Evolutionary conservation across 208 protist species (phyloP).

Genomic region (Trypanosoma scelopori): DNA sequence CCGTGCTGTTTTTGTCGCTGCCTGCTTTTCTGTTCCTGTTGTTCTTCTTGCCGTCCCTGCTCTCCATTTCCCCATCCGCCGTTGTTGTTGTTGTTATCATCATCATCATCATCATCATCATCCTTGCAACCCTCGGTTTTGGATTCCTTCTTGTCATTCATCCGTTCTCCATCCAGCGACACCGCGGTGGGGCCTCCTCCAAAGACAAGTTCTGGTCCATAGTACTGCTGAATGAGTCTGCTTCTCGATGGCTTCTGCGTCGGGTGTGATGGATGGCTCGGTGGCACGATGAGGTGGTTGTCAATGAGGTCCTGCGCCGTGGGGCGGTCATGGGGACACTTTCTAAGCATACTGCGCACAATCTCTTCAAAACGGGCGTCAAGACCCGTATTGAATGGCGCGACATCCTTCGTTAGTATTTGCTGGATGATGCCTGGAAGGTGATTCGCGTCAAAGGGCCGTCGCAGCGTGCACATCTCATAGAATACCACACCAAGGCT

Average conservation of each 20-base stretch:
- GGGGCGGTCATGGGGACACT: conserved; percentile 63
- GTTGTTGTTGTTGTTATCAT: too few relatives aligned
- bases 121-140: too few relatives aligned
- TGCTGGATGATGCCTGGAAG: conserved; percentile 68
- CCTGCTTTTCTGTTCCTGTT: conserved; percentile 6
- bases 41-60: neutral
- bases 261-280: conserved; percentile 79
- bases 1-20: neutral
- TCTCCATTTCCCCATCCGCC: too few relatives aligned
- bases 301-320: conserved; percentile 83
- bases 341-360: conserved; percentile 77
- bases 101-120: too few relatives aligned
- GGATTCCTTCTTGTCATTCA: too few relatives aligned
- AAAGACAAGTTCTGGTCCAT: conserved; percentile 54
- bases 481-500: conserved; percentile 95
- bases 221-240: conserved; percentile 72
- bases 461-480: conserved; percentile 92
- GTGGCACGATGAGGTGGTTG: conserved; percentile 68
- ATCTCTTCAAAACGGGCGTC: conserved; percentile 67
- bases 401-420: conserved; percentile 64
- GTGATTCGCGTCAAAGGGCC: conserved; percentile 74
- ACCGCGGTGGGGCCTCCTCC: too few relatives aligned
- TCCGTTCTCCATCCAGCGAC: too few relatives aligned
- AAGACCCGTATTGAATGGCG: conserved; percentile 73
- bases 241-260: conserved; percentile 70